A percentile compares a stretch with the other conserved stretches of the same genome.
Evolutionary conservation across 345 rosid species (phyloP).

Genomic region (Eucalyptus rudis): DNA sequence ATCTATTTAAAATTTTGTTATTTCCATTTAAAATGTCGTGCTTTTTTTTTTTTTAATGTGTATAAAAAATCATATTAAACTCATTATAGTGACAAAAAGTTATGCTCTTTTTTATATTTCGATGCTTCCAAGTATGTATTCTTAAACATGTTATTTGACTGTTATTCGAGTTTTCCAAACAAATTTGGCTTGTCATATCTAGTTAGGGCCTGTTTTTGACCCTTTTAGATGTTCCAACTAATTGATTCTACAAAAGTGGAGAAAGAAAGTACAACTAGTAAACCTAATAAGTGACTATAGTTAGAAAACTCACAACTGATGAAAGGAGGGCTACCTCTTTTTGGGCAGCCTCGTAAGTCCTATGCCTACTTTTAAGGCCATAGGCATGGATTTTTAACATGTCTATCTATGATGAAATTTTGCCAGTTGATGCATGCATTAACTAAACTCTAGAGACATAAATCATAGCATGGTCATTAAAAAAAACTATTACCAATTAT

Average conservation of each 20-base stretch:
- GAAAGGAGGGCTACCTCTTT: neutral
- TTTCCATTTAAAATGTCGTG: neutral
- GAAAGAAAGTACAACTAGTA: neutral
- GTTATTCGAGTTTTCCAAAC: neutral
- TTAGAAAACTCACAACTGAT: neutral
- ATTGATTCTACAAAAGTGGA: neutral
- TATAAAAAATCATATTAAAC: neutral
- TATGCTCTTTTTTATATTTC: neutral
- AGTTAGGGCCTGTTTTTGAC: neutral
- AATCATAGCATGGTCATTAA: neutral
- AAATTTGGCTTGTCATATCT: neutral
- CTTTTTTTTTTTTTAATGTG: neutral
- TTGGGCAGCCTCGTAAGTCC: neutral
- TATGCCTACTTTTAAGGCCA: neutral
- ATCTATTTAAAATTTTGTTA: neutral
- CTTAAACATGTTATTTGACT: neutral
- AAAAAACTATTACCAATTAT: neutral
- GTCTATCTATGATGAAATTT: neutral
- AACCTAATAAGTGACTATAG: neutral
- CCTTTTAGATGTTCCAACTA: neutral
- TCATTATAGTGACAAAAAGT: neutral
- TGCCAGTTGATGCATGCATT: neutral
- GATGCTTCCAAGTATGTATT: neutral
- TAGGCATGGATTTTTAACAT: neutral
- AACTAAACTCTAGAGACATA: neutral